A percentile compares a stretch with the other conserved stretches of the same genome.
Evolutionary conservation across 352 stramenopile species (phyloP).

Genomic region (Pythium dissimile): DNA sequence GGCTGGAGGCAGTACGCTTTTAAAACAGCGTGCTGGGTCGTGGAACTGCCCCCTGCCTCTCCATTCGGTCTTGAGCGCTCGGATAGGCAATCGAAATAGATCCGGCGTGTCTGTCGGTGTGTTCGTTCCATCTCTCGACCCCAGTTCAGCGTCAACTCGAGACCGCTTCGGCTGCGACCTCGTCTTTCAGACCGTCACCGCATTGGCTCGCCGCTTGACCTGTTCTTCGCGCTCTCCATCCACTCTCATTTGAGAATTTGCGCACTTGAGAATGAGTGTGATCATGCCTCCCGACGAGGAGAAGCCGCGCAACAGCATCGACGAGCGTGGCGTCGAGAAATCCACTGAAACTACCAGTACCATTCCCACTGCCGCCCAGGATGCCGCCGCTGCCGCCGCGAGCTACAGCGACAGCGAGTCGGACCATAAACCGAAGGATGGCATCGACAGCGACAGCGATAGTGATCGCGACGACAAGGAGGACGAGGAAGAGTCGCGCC

Average conservation of each 20-base stretch:
- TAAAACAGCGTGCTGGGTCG: constrained; percentile 8
- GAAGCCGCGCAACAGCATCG: constrained; percentile 15
- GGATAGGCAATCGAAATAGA: constrained; percentile 5
- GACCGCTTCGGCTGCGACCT: background rate
- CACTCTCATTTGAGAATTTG: constrained; percentile 16
- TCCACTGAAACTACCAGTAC: background rate
- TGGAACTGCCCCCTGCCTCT: constrained; percentile 3
- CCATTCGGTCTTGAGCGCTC: background rate
- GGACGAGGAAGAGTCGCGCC: constrained; percentile 31
- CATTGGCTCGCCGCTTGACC: background rate
- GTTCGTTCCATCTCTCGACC: constrained; percentile 15
- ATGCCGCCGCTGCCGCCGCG: background rate
- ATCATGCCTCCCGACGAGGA: constrained; percentile 23
- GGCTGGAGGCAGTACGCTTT: background rate
- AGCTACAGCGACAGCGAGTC: constrained; percentile 15
- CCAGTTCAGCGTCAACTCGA: constrained; percentile 10
- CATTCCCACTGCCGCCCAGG: background rate
- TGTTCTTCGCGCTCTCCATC: no score
- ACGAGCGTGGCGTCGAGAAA: constrained; percentile 6
- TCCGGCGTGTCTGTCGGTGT: constrained; percentile 13
- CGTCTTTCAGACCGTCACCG: background rate
- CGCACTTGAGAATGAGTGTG: constrained; percentile 18
- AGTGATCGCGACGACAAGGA: constrained; percentile 21
- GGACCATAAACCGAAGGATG: background rate
- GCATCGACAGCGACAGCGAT: constrained; percentile 20